Conservation (phyloP, 2,329 filamentous ascomycete species). For the Fusarium coicis region DNA sequence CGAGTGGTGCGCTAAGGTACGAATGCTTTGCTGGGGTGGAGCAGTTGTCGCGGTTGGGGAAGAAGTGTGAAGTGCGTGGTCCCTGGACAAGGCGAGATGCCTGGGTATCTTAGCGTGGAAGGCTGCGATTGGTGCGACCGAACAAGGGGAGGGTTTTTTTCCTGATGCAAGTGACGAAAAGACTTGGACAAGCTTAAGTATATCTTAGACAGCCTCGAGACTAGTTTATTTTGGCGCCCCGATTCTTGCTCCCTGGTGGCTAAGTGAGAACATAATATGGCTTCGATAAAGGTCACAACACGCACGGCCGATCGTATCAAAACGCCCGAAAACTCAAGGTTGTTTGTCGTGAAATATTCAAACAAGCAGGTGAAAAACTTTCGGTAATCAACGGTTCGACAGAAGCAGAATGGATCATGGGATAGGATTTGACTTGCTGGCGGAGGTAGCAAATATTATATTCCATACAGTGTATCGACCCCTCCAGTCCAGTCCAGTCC, state of each 20-base stretch:
- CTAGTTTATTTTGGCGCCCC: background rate
- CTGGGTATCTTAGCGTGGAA: conserved; percentile 44
- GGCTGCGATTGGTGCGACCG: conserved; percentile 46
- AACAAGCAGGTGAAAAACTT: background rate
- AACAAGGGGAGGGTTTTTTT: background rate
- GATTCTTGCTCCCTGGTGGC: background rate
- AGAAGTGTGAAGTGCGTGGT: conserved; percentile 29
- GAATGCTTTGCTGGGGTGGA: conserved; percentile 42
- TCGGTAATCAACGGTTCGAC: background rate
- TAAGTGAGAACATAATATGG: conserved; percentile 14
- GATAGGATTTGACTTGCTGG: background rate
- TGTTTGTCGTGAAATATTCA: background rate
- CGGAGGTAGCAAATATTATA: conserved; percentile 8
- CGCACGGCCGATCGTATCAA: background rate
- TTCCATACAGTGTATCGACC: conserved; percentile 19
- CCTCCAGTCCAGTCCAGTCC: conserved; percentile 25
- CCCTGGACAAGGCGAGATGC: conserved; percentile 37
- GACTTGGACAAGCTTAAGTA: background rate
- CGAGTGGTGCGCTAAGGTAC: conserved; percentile 36
- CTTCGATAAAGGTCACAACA: conserved; percentile 15
- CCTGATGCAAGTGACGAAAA: background rate
- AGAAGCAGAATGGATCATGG: background rate
- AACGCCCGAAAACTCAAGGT: background rate
- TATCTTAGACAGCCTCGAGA: background rate
- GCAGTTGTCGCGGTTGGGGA: conserved; percentile 34